These are phyloP conservation scores for Hypoxylon trugodes DNA, from an alignment of 495 filamentous ascomycete genomes.

Conservation along the genomic window DNA sequence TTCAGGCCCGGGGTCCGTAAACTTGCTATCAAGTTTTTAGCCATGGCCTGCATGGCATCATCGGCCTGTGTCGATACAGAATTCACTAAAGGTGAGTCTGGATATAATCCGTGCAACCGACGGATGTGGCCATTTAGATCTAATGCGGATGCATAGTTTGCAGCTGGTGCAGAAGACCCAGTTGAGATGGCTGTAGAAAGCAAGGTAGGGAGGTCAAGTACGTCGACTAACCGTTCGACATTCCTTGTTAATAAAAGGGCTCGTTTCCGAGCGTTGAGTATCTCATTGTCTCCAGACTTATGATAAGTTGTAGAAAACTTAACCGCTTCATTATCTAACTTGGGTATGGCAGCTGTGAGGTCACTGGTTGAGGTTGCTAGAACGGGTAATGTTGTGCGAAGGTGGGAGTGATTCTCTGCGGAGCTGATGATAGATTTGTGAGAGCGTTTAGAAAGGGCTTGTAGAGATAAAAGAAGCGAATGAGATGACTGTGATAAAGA, in stretches of 20 bases:
- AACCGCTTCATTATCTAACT: constrained; percentile 79
- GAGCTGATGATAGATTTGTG: constrained; percentile 86
- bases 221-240: constrained; percentile 87
- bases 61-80: constrained; percentile 82
- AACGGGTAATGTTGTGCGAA: constrained; percentile 71
- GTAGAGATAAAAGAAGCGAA: constrained; percentile 83
- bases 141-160: constrained; percentile 86
- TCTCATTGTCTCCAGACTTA: constrained; percentile 71
- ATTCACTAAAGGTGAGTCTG: constrained; percentile 75
- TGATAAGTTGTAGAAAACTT: constrained; percentile 85
- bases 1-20: constrained; percentile 83
- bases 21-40: constrained; percentile 79
- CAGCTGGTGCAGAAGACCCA: constrained; percentile 51
- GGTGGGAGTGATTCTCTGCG: constrained; percentile 74
- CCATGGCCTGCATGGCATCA: constrained; percentile 88
- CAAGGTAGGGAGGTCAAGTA: constrained; percentile 89
- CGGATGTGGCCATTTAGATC: constrained; percentile 96
- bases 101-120: constrained; percentile 82
- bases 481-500: constrained; percentile 83
- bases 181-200: constrained; percentile 68
- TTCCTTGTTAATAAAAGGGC: constrained; percentile 88
- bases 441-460: constrained; percentile 90
- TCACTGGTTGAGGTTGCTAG: constrained; percentile 69
- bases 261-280: constrained; percentile 78
- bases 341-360: constrained; percentile 76